These are phyloP conservation scores for Tetraselmis chui DNA, from an alignment of 139 green algal genomes.

Conservation along the genomic window DNA sequence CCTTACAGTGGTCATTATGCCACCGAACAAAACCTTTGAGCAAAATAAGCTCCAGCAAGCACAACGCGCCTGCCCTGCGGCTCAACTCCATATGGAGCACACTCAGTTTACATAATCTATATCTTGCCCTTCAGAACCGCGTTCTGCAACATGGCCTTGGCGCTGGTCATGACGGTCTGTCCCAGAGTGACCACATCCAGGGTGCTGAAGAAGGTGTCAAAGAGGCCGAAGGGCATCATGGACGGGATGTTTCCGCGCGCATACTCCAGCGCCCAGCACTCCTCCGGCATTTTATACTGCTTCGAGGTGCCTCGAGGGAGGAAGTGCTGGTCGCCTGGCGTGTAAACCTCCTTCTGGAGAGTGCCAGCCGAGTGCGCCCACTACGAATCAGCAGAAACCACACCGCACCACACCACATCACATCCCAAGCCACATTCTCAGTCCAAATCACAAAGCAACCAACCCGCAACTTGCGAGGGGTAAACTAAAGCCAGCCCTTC, in stretches of 20 bases:
- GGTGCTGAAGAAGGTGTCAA: conserved; percentile 2
- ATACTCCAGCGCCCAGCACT: conserved; percentile 12
- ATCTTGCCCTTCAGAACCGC: conserved; percentile 3
- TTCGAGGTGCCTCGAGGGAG: neutral
- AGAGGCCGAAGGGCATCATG: conserved; percentile 11
- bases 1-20: no score
- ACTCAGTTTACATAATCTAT: no score
- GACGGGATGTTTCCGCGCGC: conserved; percentile 2
- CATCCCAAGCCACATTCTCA: no score
- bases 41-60: no score
- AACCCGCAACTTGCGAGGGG: no score
- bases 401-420: neutral
- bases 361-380: conserved; percentile 1
- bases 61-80: neutral
- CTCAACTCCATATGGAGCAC: no score
- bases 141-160: conserved; percentile 4
- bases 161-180: conserved; percentile 6
- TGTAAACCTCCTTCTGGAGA: conserved; percentile 11
- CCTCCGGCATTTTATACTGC: conserved; percentile 10
- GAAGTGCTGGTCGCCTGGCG: conserved; percentile 6
- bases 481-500: no score
- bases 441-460: no score
- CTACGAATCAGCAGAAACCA: neutral
- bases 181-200: conserved; percentile 4
- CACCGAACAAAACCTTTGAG: no score